A percentile compares a stretch with the other conserved stretches of the same genome.
Evolutionary conservation across 441 rosid genomes (phyloP).

Genomic region (Brassica balearica): DNA sequence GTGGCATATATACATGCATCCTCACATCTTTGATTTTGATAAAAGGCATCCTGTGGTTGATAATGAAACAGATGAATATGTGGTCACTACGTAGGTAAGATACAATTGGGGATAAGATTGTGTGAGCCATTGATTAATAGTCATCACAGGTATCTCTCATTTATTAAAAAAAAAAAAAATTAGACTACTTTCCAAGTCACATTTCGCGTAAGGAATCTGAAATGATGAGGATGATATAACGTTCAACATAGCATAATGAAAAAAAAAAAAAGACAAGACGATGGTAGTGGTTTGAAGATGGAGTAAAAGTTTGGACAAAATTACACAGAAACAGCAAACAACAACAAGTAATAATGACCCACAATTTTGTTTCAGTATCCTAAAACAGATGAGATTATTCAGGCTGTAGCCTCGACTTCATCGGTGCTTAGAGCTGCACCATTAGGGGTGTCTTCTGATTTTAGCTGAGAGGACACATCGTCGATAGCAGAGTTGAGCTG

Average conservation of each 20-base stretch:
- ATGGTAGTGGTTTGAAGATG: slow-evolving; percentile 13
- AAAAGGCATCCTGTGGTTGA: slow-evolving; percentile 51
- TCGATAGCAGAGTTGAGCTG: slow-evolving; percentile 74
- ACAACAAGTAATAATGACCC: slow-evolving; percentile 16
- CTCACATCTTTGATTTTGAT: slow-evolving; percentile 22
- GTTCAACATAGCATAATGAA: neutral
- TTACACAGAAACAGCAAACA: slow-evolving; percentile 38
- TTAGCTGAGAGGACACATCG: slow-evolving; percentile 66
- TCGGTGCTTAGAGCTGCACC: slow-evolving; percentile 63
- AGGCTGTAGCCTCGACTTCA: slow-evolving; percentile 69
- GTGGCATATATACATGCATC: slow-evolving; percentile 40
- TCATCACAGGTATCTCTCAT: slow-evolving; percentile 22
- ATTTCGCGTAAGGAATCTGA: neutral
- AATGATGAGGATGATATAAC: neutral
- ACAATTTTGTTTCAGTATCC: slow-evolving; percentile 13
- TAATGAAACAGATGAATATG: slow-evolving; percentile 52
- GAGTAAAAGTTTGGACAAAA: slow-evolving; percentile 32
- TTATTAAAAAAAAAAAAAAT: neutral
- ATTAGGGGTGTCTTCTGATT: slow-evolving; percentile 60
- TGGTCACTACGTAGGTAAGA: slow-evolving; percentile 57
- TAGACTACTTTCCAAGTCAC: neutral
- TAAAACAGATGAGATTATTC: slow-evolving; percentile 39
- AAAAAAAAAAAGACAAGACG: neutral
- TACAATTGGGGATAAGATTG: slow-evolving; percentile 57
- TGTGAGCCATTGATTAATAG: slow-evolving; percentile 12